Evolutionary conservation across 371 early-diverging fungal genomes (phyloP).

Genomic region (Mucor irregularis): DNA sequence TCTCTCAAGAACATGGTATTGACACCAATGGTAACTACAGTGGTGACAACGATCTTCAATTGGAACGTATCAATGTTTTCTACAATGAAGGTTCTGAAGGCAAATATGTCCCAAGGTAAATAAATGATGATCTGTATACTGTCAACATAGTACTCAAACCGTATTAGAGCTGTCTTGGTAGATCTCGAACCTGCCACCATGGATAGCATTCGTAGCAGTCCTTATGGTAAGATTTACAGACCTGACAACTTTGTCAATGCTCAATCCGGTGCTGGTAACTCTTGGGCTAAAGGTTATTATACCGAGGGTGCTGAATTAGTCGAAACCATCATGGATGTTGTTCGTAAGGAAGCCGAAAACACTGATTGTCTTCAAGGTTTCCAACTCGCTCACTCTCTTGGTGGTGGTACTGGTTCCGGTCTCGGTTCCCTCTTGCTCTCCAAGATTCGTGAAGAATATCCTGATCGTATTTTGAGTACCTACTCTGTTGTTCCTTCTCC

Average conservation of each 20-base stretch:
- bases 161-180: slow-evolving; percentile 69
- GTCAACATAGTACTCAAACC: not conserved
- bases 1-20: slow-evolving; percentile 92
- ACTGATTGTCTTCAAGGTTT: slow-evolving; percentile 92
- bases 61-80: slow-evolving; percentile 98
- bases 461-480: slow-evolving; percentile 92
- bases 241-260: slow-evolving; percentile 92
- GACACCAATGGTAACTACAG: slow-evolving; percentile 73
- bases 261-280: slow-evolving; percentile 92
- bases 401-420: slow-evolving; percentile 93
- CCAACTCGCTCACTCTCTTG: slow-evolving; percentile 88
- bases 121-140: not conserved
- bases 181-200: slow-evolving; percentile 99
- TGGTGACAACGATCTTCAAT: slow-evolving; percentile 89
- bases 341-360: slow-evolving; percentile 88
- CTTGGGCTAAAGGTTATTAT: slow-evolving; percentile 95
- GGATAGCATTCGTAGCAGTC: slow-evolving; percentile 88
- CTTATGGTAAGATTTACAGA: slow-evolving; percentile 78
- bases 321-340: slow-evolving; percentile 83
- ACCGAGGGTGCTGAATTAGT: slow-evolving; percentile 93
- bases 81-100: slow-evolving; percentile 89
- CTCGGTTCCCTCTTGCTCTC: slow-evolving; percentile 88
- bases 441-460: slow-evolving; percentile 94
- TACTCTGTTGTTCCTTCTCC: slow-evolving; percentile 97
- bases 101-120: slow-evolving; percentile 78